Base-by-base conservation (phyloP, 78 protist genomes). In the Cyanophora paradoxa region DNA sequence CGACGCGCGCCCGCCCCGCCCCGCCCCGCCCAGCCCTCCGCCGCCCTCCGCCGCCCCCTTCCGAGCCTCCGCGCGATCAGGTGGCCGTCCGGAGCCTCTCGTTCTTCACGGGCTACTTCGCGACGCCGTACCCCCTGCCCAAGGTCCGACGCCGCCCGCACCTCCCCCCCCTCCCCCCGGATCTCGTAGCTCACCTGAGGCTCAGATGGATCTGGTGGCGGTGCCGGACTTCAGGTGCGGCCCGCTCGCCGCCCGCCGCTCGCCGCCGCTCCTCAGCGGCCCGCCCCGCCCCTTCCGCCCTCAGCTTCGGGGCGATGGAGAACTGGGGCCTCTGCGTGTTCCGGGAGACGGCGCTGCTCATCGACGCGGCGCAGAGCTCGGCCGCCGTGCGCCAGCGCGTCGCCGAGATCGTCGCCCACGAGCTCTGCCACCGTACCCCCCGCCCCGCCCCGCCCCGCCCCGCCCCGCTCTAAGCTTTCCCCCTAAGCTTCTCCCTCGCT, bases 261-360 rank as follows among this genome's bases (percentile, higher is more conserved):
- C 14, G 96, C 96, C 4, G 88, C 88, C 90, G 92, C 88, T n/a
- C n/a, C n/a, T n/a, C n/a, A n/a, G n/a, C n/a, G n/a, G n/a, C n/a
- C n/a, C n/a, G n/a, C n/a, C n/a, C n/a, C n/a, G n/a, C n/a, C n/a
- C n/a, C n/a, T n/a, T n/a, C n/a, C n/a, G n/a, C n/a, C n/a, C n/a
- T n/a, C 34, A 26, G 52, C 31, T 30, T 57, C 50, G 85, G 85
- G 16, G 79, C 79, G 31, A 81, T 81, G 78, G 79, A 81, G 57
- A 81, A 81, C 46, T 62, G 74, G 91, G 93, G 93, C 37, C 74
- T 86, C 7, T 57, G 87, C 39, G 80, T 87, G 28, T 95, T 81
- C 86, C 70, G 96, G 16, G 87, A 85, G 48, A 31, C 69, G 0
- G 63, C 77, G 24, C 72, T 92, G 4, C 78, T 95, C 7, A 14